These are phyloP conservation scores for Debaryomyces nepalensis DNA, from an alignment of 1,139 yeast species.

Conservation along the genomic window DNA sequence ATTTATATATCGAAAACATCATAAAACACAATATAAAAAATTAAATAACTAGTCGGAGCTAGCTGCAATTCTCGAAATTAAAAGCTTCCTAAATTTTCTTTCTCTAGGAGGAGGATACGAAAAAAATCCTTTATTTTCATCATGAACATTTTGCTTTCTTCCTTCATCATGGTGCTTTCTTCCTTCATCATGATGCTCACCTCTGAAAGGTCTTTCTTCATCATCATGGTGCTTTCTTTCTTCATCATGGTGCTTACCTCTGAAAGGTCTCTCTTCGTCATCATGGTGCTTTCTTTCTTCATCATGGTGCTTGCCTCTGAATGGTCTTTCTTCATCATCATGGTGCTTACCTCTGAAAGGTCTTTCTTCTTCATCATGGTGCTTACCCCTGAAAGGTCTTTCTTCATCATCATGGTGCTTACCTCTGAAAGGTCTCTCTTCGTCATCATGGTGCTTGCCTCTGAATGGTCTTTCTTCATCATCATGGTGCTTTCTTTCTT, in stretches of 20 bases:
- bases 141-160: background rate
- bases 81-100: slow-evolving; percentile 3
- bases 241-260: background rate
- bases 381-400: too few relatives aligned
- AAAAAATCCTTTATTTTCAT: background rate
- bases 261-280: too few relatives aligned
- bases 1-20: slow-evolving; percentile 1
- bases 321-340: too few relatives aligned
- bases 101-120: background rate
- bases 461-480: too few relatives aligned
- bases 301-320: too few relatives aligned
- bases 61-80: background rate
- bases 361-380: too few relatives aligned
- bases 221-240: background rate
- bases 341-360: too few relatives aligned
- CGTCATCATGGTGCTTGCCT: too few relatives aligned
- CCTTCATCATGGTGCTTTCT: background rate
- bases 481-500: too few relatives aligned
- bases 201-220: background rate
- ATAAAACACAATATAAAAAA: slow-evolving; percentile 1
- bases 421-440: too few relatives aligned
- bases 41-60: background rate
- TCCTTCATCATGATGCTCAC: background rate
- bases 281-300: too few relatives aligned
- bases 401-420: background rate